phyloP scores from a whole-genome alignment of 345 rosid species.

The Lepidium africanum region DNA sequence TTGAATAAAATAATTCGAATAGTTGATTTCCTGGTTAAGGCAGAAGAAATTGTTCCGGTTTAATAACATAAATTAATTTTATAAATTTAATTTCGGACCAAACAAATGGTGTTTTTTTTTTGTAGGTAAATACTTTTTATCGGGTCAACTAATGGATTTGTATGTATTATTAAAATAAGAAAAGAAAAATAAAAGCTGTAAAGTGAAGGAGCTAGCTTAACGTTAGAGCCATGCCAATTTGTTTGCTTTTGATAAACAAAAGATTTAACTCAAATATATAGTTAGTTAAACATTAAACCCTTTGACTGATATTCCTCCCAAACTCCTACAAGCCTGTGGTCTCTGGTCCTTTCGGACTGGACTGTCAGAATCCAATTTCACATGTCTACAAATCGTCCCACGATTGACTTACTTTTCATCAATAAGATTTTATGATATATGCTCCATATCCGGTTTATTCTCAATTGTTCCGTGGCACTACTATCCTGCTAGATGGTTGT shows the following conservation, averaged over 20 bases:
- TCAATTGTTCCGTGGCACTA: not conserved
- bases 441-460: not conserved
- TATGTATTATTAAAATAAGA: not conserved
- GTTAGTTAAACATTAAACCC: not conserved
- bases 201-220: slow-evolving; percentile 38
- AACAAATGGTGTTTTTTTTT: not conserved
- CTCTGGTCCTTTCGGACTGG: slow-evolving; percentile 14
- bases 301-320: slow-evolving; percentile 17
- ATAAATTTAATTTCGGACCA: not conserved
- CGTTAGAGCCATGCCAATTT: slow-evolving; percentile 43
- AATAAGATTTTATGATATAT: not conserved
- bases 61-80: not conserved
- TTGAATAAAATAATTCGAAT: slow-evolving; percentile 6
- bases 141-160: slow-evolving; percentile 28
- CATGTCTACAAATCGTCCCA: slow-evolving; percentile 7
- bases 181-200: slow-evolving; percentile 34
- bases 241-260: not conserved
- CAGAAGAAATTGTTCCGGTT: not conserved
- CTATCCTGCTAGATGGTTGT: not conserved
- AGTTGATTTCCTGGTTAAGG: slow-evolving; percentile 15
- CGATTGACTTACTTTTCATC: not conserved
- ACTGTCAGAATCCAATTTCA: slow-evolving; percentile 15
- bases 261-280: no score
- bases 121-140: slow-evolving; percentile 1
- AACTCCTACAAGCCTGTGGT: slow-evolving; percentile 12